Base-by-base conservation (phyloP, 108 stramenopile species). In the Asterionellopsis glacialis region DNA sequence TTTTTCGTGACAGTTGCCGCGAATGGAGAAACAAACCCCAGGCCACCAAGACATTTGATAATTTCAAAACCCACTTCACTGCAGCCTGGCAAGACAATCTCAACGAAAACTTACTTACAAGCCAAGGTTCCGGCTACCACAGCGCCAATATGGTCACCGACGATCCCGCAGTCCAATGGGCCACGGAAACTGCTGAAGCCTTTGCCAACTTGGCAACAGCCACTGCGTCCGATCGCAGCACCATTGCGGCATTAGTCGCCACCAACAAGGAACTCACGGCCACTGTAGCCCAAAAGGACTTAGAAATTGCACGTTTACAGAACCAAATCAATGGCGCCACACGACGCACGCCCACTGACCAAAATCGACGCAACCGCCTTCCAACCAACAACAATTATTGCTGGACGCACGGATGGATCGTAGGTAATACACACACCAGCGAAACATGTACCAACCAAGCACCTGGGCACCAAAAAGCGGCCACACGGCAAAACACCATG, bases 331-430 rank as follows among this genome's bases (percentile, higher is more conserved):
- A 13, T 11, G 14, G 12, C 43, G 51, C 21, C 13, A 52, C 51
- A 22, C 11, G n/a, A n/a, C n/a, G n/a, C n/a, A n/a, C n/a, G n/a
- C n/a, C n/a, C n/a, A n/a, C n/a, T n/a, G 13, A 9, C 55, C 23
- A 57, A 16, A 22, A 22, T 11, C 11, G 27, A 10, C 26, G 38
- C 15, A 13, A 40, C 13, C 26, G 11, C 15, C 15, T 12, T 12
- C 55, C 27, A 10, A 11, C 26, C 14, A 28, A 57, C 13, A 16
- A n/a, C n/a, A n/a, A n/a, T n/a, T n/a, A n/a, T n/a, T n/a, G n/a
- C n/a, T n/a, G n/a, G n/a, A n/a, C n/a, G 16, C 64, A 65, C 42
- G 64, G 64, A 10, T n/a, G 19, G 49, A 39, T 18, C 57, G 60
- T 21, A 63, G 52, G 0, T 42, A 27, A 18, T 28, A 42, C 0